phyloP scores from a whole-genome alignment of 768 basidiomycete species.

The Mycena crocata region DNA sequence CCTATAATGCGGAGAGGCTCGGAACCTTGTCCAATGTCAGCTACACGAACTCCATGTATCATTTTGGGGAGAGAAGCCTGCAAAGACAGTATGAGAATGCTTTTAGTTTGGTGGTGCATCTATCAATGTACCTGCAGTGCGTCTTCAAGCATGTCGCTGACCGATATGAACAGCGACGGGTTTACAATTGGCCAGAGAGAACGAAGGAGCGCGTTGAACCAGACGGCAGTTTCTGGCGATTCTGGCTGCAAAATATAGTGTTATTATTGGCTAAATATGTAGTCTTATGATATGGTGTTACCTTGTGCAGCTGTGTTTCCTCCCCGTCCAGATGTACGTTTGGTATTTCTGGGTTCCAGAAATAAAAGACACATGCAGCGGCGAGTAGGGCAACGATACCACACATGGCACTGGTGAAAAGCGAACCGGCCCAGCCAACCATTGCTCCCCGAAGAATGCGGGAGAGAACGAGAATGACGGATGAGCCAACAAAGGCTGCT shows the following conservation, averaged over 20 bases:
- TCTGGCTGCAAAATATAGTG: conserved; percentile 14
- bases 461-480: conserved; percentile 14
- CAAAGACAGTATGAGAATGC: background rate
- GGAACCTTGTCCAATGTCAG: conserved; percentile 75
- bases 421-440: conserved; percentile 15
- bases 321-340: conserved; percentile 15
- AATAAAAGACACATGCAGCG: conserved; percentile 41
- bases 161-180: conserved; percentile 68
- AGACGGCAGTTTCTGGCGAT: conserved; percentile 54
- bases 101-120: background rate
- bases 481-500: conserved; percentile 14
- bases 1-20: conserved; percentile 78
- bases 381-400: conserved; percentile 41
- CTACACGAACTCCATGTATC: conserved; percentile 72
- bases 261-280: background rate
- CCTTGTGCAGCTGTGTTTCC: conserved; percentile 25
- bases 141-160: conserved; percentile 74
- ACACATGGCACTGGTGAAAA: conserved; percentile 34
- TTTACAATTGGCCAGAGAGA: conserved; percentile 82
- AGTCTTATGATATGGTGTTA: background rate
- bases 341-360: conserved; percentile 26
- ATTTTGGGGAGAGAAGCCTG: conserved; percentile 59
- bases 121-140: conserved; percentile 58
- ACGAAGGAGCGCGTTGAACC: conserved; percentile 74
- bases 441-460: conserved; percentile 3